phyloP scores from a whole-genome alignment of 2,329 filamentous ascomycete genomes.

The Trichoderma oligosporum region DNA sequence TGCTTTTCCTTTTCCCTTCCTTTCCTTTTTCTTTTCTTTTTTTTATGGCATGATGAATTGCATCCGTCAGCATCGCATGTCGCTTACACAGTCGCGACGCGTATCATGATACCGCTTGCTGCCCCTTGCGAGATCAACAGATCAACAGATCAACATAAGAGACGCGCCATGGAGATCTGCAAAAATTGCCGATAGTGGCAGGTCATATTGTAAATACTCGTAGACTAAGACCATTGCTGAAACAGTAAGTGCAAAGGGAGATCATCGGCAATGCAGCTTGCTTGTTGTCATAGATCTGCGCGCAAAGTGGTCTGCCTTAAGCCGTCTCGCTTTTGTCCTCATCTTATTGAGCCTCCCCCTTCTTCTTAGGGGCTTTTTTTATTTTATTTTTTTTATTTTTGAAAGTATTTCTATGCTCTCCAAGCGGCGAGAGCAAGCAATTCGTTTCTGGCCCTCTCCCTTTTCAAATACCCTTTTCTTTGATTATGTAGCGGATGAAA shows the following conservation, averaged over 20 bases:
- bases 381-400: no score
- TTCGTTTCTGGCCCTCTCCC: no score
- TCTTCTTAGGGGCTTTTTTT: no score
- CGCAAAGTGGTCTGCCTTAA: no score
- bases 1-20: no score
- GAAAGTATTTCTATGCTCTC: no score
- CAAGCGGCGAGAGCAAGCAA: no score
- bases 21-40: no score
- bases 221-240: background rate
- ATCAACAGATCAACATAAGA: constrained; percentile 14
- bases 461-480: no score
- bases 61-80: background rate
- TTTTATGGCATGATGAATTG: background rate
- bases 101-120: background rate
- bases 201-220: background rate
- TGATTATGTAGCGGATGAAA: no score
- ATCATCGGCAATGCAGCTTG: background rate
- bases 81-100: background rate
- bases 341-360: no score
- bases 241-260: background rate
- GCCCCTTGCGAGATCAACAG: background rate
- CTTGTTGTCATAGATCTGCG: background rate
- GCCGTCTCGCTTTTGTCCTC: no score
- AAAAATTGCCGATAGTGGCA: background rate
- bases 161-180: constrained; percentile 1